Evolutionary conservation across 2,329 filamentous ascomycete species (phyloP), one percentile per base, ranked within the genome.

Genomic region (Aspergillus udagawae): DNA sequence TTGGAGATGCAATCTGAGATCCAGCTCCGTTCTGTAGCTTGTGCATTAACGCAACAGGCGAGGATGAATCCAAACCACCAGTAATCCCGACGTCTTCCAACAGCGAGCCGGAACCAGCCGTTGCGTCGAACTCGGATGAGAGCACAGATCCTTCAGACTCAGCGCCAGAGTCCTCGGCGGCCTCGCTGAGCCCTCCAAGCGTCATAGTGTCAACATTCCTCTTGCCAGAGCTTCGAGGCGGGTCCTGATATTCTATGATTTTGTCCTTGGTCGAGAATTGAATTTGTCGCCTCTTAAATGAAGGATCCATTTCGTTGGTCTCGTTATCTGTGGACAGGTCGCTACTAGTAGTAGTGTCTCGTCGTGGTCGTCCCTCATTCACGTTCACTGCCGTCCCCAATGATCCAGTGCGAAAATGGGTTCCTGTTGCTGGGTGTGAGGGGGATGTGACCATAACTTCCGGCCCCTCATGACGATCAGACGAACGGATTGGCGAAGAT

Each of bases 401-500:
- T 9, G 85, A 87, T 10, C 81, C 82, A 57, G 82, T 79, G 12
- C 83, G 76, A 54, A 80, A 74, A 57, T 79, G 74, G 28, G 71
- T 76, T 17, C 74, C 75, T 38, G 79, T 75, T 4, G 76, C 75
- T 7, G 78, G 78, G 45, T 78, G 74, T 8, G 82, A 82, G 0
- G 84, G 83, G 17, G 83, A 84, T 1, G 82, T 84, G 35, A 83
- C 73, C 66, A 79, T 74, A n/a, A 83, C 73, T 27, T 82, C 78
- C 8, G 77, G 75, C 20, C 67, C 68, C 52, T 81, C 80, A 45
- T 69, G 70, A 29, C 68, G 73, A 59, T 77, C 75, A 29, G 74
- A 75, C 29, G 75, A 78, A 49, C 91, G 87, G 41, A 90, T 86
- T 3, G 93, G 93, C 50, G 93, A 97, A 0, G 92, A 97, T 10